Evolutionary conservation across 2,329 filamentous ascomycete genomes (phyloP), one percentile per base, ranked within the genome.

Genomic region (Helotiales sp.): DNA sequence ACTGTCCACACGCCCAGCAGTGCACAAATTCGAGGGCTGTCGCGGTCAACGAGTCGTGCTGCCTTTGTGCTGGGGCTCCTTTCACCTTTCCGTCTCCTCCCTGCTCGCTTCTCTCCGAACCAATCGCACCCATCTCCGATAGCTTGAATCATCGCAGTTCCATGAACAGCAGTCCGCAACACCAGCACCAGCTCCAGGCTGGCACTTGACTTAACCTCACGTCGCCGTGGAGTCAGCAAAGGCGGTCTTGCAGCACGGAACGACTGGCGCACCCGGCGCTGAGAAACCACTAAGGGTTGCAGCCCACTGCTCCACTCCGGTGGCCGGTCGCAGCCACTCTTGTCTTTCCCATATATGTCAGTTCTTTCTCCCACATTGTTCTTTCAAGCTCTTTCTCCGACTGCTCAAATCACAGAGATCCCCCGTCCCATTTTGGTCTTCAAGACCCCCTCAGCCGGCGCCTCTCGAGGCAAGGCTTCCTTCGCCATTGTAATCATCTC

Each of bases 381-480:
- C 57, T 42, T 51, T 58, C 55, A 57, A 61, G 49, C 60, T 64
- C 59, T 61, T 52, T 42, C 59, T 59, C 59, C 55, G 48, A 47
- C 50, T 53, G 53, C 48, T 59, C 40, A 52, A 64, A 61, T 58
- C 48, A 60, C 59, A 64, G 57, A 59, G 57, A 60, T 55, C 48
- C 38, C 58, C 56, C n/a, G n/a, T 60, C 63, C 59, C 60, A 66
- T 68, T 64, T 68, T 71, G 69, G 68, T 69, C 62, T 66, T 66
- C 64, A 60, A 66, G 57, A 66, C 62, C 65, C 66, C 61, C 61
- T 52, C 62, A 69, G 69, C 68, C 67, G 67, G 68, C 69, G 67
- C 69, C 70, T 61, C 68, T 66, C 65, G 69, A 69, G 67, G 68
- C 64, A 69, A 69, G 68, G 70, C 67, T 67, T 67, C 60, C 63